Percentiles rank a stretch among this genome's conserved stretches.
phyloP scores from a whole-genome alignment of 2,329 filamentous ascomycete genomes.

The Pleoardoris graminearum region DNA sequence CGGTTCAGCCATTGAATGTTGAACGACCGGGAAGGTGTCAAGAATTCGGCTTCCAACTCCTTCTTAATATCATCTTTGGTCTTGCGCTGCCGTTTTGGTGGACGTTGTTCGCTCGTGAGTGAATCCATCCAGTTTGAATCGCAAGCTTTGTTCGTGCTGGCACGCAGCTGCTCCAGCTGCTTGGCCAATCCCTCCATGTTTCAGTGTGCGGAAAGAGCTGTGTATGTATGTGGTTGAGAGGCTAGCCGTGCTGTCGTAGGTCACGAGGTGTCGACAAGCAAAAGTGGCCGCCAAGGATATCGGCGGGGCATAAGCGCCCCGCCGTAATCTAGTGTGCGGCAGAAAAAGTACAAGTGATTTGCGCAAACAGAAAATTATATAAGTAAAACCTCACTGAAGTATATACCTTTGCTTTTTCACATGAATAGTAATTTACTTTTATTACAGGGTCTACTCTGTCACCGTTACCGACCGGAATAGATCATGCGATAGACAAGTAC shows the following conservation, averaged over 20 bases:
- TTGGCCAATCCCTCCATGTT: slow-evolving; percentile 49
- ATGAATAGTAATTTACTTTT: no score
- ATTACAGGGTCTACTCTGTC: no score
- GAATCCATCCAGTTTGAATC: slow-evolving; percentile 57
- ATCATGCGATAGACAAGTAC: no score
- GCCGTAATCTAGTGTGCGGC: no score
- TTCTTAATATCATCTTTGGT: slow-evolving; percentile 65
- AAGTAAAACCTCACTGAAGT: no score
- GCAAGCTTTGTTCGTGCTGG: slow-evolving; percentile 36
- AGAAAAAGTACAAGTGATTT: no score
- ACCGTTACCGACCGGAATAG: no score
- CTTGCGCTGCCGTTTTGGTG: slow-evolving; percentile 59
- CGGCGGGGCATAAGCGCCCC: slow-evolving; percentile 7
- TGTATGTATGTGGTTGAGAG: slow-evolving; percentile 5
- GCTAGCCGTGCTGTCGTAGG: neutral
- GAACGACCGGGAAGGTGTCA: slow-evolving; percentile 79
- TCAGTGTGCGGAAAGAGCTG: slow-evolving; percentile 1
- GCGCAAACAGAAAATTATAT: no score
- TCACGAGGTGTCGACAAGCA: slow-evolving; percentile 11
- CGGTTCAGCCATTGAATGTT: slow-evolving; percentile 84
- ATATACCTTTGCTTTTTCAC: no score
- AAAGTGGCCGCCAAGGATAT: slow-evolving; percentile 3
- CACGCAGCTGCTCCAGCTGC: slow-evolving; percentile 57
- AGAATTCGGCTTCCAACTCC: slow-evolving; percentile 74
- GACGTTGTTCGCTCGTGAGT: slow-evolving; percentile 59